Base-by-base conservation (phyloP, 805 yeast species). In the Starmerella floricola region DNA sequence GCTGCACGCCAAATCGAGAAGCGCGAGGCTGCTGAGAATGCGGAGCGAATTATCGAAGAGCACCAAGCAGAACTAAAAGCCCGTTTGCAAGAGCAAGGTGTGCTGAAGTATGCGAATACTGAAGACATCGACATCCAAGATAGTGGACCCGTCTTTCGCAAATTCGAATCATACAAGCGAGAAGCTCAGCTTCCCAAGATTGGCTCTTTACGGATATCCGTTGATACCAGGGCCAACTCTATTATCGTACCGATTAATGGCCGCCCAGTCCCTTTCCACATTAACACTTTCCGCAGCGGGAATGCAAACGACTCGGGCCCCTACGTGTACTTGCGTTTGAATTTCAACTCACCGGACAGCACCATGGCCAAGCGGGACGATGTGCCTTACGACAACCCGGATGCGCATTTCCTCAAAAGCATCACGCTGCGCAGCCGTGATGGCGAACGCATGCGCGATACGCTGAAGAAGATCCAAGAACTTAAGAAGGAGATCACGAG, bases 221-320 rank as follows among this genome's bases (percentile, higher is more conserved):
- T 91, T 44, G 98, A 88, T 60, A 70, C 75, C 59, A 84, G 82
- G 56, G 73, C 81, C 44, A 95, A 87, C 63, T 82, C 96, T 1
- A 80, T 88, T 42, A 74, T 88, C 47, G 66, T 88, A 45, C 98
- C 98, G 39, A 80, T 88, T 45, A 74, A 79, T 55, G 98, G 98
- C 49, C 73, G 97, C 56, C 96, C 97, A 1, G 97, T 91, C 40
- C 98, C 98, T 19, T 88, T 91, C 69, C 98, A 88, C 61, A 86
- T 88, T 57, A 85, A 85, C 60, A 70, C 96, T 3, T 87, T 82
- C 65, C 88, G 87, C 57, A 87, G 84, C 58, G 97, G 95, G 38
- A 81, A 94, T 10, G 87, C 86, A 57, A 84, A 79, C 50, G 98
- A 91, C 57, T 97, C 91, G 67, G 97, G 96, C 40, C 96, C 87